A percentile compares a stretch with the other conserved stretches of the same genome.
These are phyloP conservation scores for Cyberlindnera sargentensis DNA, from an alignment of 805 yeast genomes.

Conservation along the genomic window DNA sequence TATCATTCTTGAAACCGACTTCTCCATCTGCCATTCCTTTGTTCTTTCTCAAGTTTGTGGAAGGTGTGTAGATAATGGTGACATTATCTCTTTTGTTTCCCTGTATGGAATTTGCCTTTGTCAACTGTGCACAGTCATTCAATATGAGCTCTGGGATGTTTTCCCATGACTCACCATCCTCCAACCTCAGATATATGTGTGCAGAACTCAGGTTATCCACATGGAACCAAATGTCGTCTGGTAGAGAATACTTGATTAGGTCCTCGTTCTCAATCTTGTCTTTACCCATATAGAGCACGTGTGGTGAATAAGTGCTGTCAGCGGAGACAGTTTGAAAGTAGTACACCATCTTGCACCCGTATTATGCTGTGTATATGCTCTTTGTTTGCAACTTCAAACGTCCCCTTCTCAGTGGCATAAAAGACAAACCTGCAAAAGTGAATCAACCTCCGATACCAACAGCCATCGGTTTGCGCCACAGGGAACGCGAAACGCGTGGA, in stretches of 20 bases:
- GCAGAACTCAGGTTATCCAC: slow-evolving; percentile 73
- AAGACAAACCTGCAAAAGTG: too few species aligned
- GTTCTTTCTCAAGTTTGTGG: slow-evolving; percentile 58
- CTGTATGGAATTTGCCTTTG: slow-evolving; percentile 71
- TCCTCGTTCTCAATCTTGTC: slow-evolving; percentile 66
- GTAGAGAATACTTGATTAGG: slow-evolving; percentile 55
- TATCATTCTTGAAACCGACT: slow-evolving; percentile 61
- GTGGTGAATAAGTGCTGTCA: slow-evolving; percentile 24
- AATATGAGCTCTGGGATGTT: slow-evolving; percentile 47
- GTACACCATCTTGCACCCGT: slow-evolving; percentile 31
- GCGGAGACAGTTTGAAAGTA: slow-evolving; percentile 33
- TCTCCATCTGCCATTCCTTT: slow-evolving; percentile 75
- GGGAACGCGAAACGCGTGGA: too few species aligned
- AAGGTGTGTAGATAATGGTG: slow-evolving; percentile 67
- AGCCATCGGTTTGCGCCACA: too few species aligned
- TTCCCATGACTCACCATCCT: slow-evolving; percentile 37
- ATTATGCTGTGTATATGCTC: neutral
- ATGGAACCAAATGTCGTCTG: slow-evolving; percentile 73
- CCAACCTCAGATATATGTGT: slow-evolving; percentile 61
- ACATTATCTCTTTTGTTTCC: slow-evolving; percentile 66
- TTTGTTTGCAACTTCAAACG: too few species aligned
- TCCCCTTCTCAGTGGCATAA: too few species aligned
- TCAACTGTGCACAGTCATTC: slow-evolving; percentile 59
- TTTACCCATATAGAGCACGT: slow-evolving; percentile 56
- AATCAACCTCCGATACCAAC: too few species aligned